phyloP scores from a whole-genome alignment of 805 yeast species.

The Wickerhamiella vanderwaltii region DNA sequence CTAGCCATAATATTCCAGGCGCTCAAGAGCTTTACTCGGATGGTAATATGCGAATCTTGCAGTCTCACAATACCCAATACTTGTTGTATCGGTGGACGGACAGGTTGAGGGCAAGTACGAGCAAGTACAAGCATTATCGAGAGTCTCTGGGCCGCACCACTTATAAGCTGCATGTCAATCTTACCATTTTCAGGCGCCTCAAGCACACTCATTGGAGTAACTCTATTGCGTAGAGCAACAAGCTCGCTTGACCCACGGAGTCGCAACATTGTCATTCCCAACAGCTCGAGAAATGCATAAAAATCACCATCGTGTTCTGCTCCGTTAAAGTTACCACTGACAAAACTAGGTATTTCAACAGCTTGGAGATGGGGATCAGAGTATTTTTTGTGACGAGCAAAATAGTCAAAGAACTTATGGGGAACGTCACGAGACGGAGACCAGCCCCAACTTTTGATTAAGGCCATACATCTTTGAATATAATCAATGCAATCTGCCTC shows the following conservation, averaged over 20 bases:
- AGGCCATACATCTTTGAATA: constrained; percentile 11
- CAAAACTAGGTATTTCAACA: constrained; percentile 17
- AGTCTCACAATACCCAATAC: constrained; percentile 18
- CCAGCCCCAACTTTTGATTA: constrained; percentile 19
- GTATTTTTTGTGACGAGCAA: constrained; percentile 17
- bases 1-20: constrained; percentile 19
- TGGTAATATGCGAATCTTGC: constrained; percentile 17
- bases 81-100: constrained; percentile 17
- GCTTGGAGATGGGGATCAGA: constrained; percentile 20
- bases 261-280: constrained; percentile 17
- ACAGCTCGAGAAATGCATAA: constrained; percentile 18
- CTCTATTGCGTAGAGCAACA: constrained; percentile 12
- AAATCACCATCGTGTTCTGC: constrained; percentile 12
- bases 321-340: constrained; percentile 17
- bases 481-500: neutral
- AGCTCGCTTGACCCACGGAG: neutral
- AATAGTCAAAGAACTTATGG: constrained; percentile 15
- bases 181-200: constrained; percentile 15
- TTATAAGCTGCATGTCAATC: constrained; percentile 15
- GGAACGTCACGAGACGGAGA: constrained; percentile 15
- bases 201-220: constrained; percentile 19
- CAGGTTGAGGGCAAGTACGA: constrained; percentile 8
- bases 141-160: constrained; percentile 19
- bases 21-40: constrained; percentile 18
- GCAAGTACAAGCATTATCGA: constrained; percentile 18